Percentiles rank a stretch among this genome's conserved stretches.
Conservation (phyloP, 2,329 filamentous ascomycete species). For the Clarireedia sp. region DNA sequence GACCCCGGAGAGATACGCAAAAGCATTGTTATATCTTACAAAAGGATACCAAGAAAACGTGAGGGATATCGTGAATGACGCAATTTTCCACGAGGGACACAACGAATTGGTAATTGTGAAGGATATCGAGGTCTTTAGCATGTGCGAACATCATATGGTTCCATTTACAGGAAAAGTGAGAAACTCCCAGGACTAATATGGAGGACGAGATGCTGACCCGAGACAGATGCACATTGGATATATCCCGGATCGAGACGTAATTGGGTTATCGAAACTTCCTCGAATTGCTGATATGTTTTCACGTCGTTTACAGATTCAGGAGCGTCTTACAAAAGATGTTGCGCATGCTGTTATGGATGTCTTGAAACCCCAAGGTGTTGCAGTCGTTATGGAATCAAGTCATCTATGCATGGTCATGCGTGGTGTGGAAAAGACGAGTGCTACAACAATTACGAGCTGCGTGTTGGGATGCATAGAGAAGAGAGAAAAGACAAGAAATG, state of each 20-base stretch:
- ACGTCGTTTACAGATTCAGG: conserved; percentile 88
- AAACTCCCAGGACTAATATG: not conserved
- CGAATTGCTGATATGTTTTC: conserved; percentile 97
- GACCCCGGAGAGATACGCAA: conserved; percentile 81
- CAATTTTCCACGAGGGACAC: conserved; percentile 93
- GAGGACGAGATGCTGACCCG: conserved; percentile 9
- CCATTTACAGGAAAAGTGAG: conserved; percentile 88
- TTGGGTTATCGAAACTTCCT: conserved; percentile 91
- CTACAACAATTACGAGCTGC: conserved; percentile 88
- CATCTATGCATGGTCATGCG: conserved; percentile 99
- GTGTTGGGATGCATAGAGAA: conserved; percentile 94
- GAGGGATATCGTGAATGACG: conserved; percentile 81
- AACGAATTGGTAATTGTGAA: conserved; percentile 97
- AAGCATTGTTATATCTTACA: conserved; percentile 92
- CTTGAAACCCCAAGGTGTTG: conserved; percentile 86
- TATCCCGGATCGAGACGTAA: conserved; percentile 83
- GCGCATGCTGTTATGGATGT: conserved; percentile 90
- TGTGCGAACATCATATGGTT: conserved; percentile 96
- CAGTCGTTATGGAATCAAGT: conserved; percentile 93
- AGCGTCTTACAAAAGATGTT: conserved; percentile 91
- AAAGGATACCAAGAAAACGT: conserved; percentile 96
- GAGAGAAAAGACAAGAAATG: conserved; percentile 87
- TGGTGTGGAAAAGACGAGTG: conserved; percentile 86
- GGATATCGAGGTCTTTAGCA: conserved; percentile 88
- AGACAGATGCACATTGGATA: conserved; percentile 95